Percentiles rank a stretch among this genome's conserved stretches.
These are phyloP conservation scores for Candida coquimbonensis DNA, from an alignment of 805 yeast species.

Conservation along the genomic window DNA sequence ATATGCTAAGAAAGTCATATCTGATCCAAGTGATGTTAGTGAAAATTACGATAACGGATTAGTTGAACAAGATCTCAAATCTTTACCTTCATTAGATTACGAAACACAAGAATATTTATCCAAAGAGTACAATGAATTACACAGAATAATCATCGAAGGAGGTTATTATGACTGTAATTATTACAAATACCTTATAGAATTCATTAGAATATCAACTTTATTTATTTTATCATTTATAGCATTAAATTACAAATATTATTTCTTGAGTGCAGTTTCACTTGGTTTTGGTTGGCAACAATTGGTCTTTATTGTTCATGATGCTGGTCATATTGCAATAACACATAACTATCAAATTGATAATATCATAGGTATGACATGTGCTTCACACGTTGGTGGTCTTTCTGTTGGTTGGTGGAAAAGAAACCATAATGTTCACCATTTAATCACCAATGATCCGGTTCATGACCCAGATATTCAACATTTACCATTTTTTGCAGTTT, in stretches of 20 bases:
- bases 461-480: constrained; percentile 96
- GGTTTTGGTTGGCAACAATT: constrained; percentile 88
- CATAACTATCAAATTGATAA: constrained; percentile 76
- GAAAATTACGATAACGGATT: constrained; percentile 52
- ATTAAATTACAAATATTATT: constrained; percentile 38
- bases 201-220: constrained; percentile 49
- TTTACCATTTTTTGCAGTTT: constrained; percentile 84
- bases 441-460: constrained; percentile 86
- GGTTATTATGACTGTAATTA: constrained; percentile 72
- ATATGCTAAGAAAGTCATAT: constrained; percentile 28
- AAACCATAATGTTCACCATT: constrained; percentile 89
- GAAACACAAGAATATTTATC: constrained; percentile 55
- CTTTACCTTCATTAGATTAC: constrained; percentile 60
- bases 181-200: constrained; percentile 64
- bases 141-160: constrained; percentile 42
- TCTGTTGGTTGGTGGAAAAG: constrained; percentile 94
- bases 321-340: constrained; percentile 80
- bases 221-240: constrained; percentile 44
- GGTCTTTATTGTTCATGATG: constrained; percentile 84
- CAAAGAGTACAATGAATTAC: constrained; percentile 53
- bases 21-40: constrained; percentile 49
- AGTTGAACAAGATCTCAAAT: constrained; percentile 47
- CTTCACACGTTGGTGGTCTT: constrained; percentile 80
- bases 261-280: constrained; percentile 53
- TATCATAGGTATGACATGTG: constrained; percentile 62